Conservation (phyloP, 2,329 filamentous ascomycete genomes). For the Plectosphaerella sp. region DNA sequence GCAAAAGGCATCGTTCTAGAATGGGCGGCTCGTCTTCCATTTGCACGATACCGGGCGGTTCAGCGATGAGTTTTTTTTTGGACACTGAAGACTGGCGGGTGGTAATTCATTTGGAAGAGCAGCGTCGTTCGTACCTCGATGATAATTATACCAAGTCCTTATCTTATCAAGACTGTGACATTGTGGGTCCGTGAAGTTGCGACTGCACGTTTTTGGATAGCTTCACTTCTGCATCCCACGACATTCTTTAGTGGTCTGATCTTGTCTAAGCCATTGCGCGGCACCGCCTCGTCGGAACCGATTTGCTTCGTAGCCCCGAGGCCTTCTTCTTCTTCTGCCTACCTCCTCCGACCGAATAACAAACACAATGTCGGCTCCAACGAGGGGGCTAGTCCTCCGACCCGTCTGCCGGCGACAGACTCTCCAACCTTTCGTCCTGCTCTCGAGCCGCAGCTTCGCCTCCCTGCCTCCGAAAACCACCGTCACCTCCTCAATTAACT, state of each 20-base stretch:
- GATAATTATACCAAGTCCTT: neutral
- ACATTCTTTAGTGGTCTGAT: neutral
- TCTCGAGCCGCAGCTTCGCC: constrained; percentile 4
- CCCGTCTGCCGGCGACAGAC: constrained; percentile 2
- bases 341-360: neutral
- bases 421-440: constrained; percentile 2
- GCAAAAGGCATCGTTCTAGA: neutral
- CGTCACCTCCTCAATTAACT: neutral
- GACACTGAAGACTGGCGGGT: neutral
- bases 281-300: neutral
- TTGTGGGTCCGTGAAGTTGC: neutral
- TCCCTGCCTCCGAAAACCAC: constrained; percentile 4
- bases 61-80: neutral
- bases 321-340: neutral
- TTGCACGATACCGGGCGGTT: neutral
- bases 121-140: no score
- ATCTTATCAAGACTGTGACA: neutral
- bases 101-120: no score
- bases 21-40: neutral
- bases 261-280: neutral
- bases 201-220: constrained; percentile 13
- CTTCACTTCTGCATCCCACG: constrained; percentile 5
- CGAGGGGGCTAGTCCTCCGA: constrained; percentile 8
- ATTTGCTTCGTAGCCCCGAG: neutral
- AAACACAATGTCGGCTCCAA: constrained; percentile 5